Percentiles rank a stretch among this genome's conserved stretches.
Evolutionary conservation across 345 rosid species (phyloP).

Genomic region (Eucalyptus victrix): DNA sequence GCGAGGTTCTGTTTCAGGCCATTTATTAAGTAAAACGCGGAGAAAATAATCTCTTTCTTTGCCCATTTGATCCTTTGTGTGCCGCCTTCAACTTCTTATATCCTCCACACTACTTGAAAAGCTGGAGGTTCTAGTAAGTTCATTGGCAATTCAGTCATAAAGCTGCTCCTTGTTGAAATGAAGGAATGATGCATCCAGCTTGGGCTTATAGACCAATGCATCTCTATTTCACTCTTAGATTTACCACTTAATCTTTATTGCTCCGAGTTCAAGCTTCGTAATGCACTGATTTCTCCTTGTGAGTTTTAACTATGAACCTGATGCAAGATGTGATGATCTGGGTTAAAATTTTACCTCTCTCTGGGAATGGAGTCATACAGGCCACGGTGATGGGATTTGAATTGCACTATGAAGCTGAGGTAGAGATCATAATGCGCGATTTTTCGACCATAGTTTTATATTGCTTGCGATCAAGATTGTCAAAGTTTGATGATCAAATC

Average conservation of each 20-base stretch:
- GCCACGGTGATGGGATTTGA: neutral
- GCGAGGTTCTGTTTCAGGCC: slow-evolving; percentile 7
- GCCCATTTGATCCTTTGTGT: neutral
- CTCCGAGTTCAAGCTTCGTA: neutral
- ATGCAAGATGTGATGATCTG: neutral
- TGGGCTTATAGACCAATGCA: neutral
- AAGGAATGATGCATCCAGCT: neutral
- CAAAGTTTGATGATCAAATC: neutral
- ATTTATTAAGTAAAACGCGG: neutral
- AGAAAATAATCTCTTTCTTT: neutral
- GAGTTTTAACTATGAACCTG: neutral
- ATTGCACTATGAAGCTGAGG: neutral
- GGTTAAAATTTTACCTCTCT: neutral
- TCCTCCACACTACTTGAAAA: neutral
- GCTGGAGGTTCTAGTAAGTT: neutral
- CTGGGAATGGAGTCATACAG: neutral
- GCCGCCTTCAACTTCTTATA: neutral
- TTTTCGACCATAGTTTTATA: neutral
- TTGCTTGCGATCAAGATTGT: neutral
- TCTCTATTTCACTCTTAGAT: neutral
- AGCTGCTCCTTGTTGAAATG: neutral
- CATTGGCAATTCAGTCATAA: neutral
- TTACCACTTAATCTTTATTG: neutral
- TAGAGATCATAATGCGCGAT: no score
- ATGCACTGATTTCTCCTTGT: neutral